Base-by-base conservation (phyloP, 2,329 filamentous ascomycete genomes). In the Epichloe sylvatica region DNA sequence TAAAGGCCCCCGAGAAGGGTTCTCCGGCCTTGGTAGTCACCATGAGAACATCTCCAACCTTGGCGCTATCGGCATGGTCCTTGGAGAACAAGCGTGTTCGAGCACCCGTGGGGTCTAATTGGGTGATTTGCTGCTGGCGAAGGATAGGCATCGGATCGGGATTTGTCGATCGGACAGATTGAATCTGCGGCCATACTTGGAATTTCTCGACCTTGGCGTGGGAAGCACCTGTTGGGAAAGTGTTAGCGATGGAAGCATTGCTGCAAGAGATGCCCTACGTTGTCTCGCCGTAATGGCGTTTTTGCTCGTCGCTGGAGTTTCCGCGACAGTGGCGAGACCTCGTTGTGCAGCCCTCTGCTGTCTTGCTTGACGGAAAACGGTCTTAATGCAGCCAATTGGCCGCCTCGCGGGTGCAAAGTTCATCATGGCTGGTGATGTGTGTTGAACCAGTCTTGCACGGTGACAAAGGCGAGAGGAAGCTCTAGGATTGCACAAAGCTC, bases 21-120 rank as follows among this genome's bases (percentile, higher is more conserved):
- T 97, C 91, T 54, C 81, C 86, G 15, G 70, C 64, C 65, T 83
- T 84, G 61, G 87, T 84, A 40, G 87, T 87, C 45, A 96, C 86
- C 59, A 94, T 87, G 36, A 98, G 76, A 55, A 98, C 86, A 67
- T 98, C 92, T 60, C 92, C 92, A 1, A 85, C 79, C 60, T 84
- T 83, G 49, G 84, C 88, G 59, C 81, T 78, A 65, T 96, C 88
- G 34, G 78, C 77, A 68, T 91, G 94, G 48, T 75, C 68, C 57
- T 78, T 79, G 56, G 81, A 79, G 72, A 98, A 96, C 51, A 98
- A 81, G 34, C 80, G 78, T 41, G 82, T 84, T 53, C 91, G 85
- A 47, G 84, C 82, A 46, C 89, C 89, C 1, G 82, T 88, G 4
- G 89, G 88, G 68, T 98, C 92, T 60, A 96, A 84, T 40, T 76